Conservation (phyloP, 345 rosid genomes). For the rapeseed (Brassica napus) region Da-Ae NC_063451.1:34889001-34889500, state of each 20-base stretch:
- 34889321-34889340: conserved; percentile 27
- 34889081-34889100: too few species aligned
- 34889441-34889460: conserved; percentile 35
- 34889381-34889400: background rate
- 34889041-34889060: too few species aligned
- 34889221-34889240: conserved; percentile 52
- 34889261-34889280: background rate
- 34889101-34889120: background rate
- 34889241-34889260: conserved; percentile 18
- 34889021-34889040: too few species aligned
- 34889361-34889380: background rate
- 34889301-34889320: conserved; percentile 25
- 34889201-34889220: conserved; percentile 20
- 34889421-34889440: conserved; percentile 37
- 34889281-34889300: background rate
- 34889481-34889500: conserved; percentile 48
- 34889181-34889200: background rate
- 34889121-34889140: background rate
- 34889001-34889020: too few species aligned
- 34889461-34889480: conserved; percentile 40
- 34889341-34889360: conserved; percentile 44
- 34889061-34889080: too few species aligned
- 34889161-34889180: background rate
- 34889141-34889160: background rate
- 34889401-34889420: conserved; percentile 35